Percentiles rank a stretch among this genome's conserved stretches.
Evolutionary conservation across 371 early-diverging fungal species (phyloP).

Genomic region (Mucor piriformis): DNA sequence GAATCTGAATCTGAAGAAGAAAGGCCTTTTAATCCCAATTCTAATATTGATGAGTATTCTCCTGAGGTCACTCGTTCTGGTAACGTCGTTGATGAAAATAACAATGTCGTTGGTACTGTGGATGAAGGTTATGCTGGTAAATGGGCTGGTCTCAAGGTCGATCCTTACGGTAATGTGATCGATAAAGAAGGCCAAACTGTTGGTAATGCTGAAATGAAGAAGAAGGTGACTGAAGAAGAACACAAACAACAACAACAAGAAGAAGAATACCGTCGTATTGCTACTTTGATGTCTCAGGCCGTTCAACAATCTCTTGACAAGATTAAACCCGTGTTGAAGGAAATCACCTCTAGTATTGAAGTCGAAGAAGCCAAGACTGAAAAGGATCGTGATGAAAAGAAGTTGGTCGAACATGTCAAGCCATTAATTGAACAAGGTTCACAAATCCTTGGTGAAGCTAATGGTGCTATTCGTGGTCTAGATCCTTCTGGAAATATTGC

Average conservation of each 20-base stretch:
- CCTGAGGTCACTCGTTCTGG: slow-evolving; percentile 30
- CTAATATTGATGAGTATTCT: slow-evolving; percentile 23
- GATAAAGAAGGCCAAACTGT: slow-evolving; percentile 28
- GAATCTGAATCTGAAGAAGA: background rate
- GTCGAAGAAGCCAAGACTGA: slow-evolving; percentile 30
- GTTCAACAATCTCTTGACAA: slow-evolving; percentile 32
- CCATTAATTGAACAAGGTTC: slow-evolving; percentile 38
- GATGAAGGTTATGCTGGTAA: slow-evolving; percentile 19
- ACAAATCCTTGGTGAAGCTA: slow-evolving; percentile 27
- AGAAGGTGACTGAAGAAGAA: slow-evolving; percentile 24
- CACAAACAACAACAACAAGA: slow-evolving; percentile 17
- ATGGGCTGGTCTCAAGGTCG: slow-evolving; percentile 22
- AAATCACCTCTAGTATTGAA: slow-evolving; percentile 32
- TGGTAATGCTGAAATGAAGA: slow-evolving; percentile 28
- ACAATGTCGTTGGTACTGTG: slow-evolving; percentile 27
- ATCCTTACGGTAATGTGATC: slow-evolving; percentile 31
- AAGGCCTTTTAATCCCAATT: slow-evolving; percentile 24
- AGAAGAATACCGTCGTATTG: slow-evolving; percentile 29
- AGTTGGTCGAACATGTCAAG: slow-evolving; percentile 30
- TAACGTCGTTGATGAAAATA: slow-evolving; percentile 26
- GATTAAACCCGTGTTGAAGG: slow-evolving; percentile 31
- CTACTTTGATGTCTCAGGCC: slow-evolving; percentile 21
- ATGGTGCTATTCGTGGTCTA: slow-evolving; percentile 36
- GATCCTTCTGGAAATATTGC: slow-evolving; percentile 35
- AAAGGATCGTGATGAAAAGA: slow-evolving; percentile 34